These are phyloP conservation scores for Claviceps sp. DNA, from an alignment of 2,329 filamentous ascomycete genomes.

Conservation along the genomic window DNA sequence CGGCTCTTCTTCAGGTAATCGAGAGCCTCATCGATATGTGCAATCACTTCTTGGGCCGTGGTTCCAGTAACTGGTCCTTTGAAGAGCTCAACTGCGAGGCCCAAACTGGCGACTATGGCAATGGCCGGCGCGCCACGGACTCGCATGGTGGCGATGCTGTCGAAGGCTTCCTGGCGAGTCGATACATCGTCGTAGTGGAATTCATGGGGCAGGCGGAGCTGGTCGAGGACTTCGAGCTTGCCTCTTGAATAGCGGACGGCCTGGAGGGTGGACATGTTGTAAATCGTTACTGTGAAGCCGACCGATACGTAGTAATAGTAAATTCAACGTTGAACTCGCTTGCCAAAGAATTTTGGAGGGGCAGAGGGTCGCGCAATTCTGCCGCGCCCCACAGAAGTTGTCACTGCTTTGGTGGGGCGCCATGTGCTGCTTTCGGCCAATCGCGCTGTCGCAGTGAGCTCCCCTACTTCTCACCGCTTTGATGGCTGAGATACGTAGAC, in stretches of 20 bases:
- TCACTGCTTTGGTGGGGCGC: neutral
- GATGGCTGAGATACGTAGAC: neutral
- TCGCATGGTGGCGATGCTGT: constrained; percentile 70
- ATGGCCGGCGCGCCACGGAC: constrained; percentile 80
- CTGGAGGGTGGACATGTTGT: constrained; percentile 46
- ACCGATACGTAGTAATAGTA: no score
- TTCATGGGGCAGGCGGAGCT: constrained; percentile 69
- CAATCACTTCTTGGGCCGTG: constrained; percentile 43
- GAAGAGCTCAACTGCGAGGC: constrained; percentile 72
- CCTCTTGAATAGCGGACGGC: constrained; percentile 66
- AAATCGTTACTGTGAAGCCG: no score
- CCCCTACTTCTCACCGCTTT: neutral
- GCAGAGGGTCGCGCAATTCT: constrained; percentile 12
- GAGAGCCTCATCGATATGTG: constrained; percentile 62
- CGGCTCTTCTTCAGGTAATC: constrained; percentile 80
- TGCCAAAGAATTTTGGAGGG: constrained; percentile 11
- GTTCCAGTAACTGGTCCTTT: constrained; percentile 33
- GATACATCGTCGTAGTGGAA: constrained; percentile 63
- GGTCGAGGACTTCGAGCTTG: constrained; percentile 64
- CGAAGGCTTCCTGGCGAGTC: constrained; percentile 62
- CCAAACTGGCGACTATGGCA: constrained; percentile 88
- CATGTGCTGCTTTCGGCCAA: neutral
- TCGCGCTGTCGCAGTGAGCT: neutral
- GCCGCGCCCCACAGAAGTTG: constrained; percentile 16
- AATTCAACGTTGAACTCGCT: neutral